Percentiles rank a stretch among this genome's conserved stretches.
These are phyloP conservation scores for Lentinula detonsa DNA, from an alignment of 768 basidiomycete genomes.

Conservation along the genomic window DNA sequence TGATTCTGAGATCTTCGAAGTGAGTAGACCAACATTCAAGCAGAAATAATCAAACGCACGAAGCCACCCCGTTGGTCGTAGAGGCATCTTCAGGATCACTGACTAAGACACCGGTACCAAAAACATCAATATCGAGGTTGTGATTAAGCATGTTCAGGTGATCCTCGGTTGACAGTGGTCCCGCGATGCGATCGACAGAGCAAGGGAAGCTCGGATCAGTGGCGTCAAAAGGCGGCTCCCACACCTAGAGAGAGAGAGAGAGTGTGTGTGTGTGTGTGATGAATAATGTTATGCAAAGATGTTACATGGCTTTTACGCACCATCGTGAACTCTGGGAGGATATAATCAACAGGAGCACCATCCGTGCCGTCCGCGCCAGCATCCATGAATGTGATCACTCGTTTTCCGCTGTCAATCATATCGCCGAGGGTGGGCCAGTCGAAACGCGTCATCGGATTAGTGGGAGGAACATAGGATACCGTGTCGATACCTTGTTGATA, in stretches of 20 bases:
- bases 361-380: slow-evolving; percentile 20
- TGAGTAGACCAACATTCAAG: background rate
- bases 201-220: slow-evolving; percentile 30
- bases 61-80: slow-evolving; percentile 19
- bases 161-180: slow-evolving; percentile 23
- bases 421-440: slow-evolving; percentile 45
- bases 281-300: background rate
- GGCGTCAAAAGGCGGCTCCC: slow-evolving; percentile 22
- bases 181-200: slow-evolving; percentile 27
- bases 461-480: slow-evolving; percentile 29
- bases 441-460: slow-evolving; percentile 16
- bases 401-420: slow-evolving; percentile 38
- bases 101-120: slow-evolving; percentile 9
- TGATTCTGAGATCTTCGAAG: slow-evolving; percentile 16
- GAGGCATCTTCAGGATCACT: slow-evolving; percentile 10
- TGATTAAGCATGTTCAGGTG: slow-evolving; percentile 37
- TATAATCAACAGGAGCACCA: slow-evolving; percentile 21
- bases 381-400: slow-evolving; percentile 46
- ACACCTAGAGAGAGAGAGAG: background rate
- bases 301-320: slow-evolving; percentile 7
- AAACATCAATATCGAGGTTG: slow-evolving; percentile 22
- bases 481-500: slow-evolving; percentile 15
- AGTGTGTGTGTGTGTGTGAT: too few relatives aligned
- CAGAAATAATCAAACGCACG: slow-evolving; percentile 14
- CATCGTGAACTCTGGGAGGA: slow-evolving; percentile 32